Conservation (phyloP, 768 basidiomycete species). For the Panaeolus papilionaceus region DNA sequence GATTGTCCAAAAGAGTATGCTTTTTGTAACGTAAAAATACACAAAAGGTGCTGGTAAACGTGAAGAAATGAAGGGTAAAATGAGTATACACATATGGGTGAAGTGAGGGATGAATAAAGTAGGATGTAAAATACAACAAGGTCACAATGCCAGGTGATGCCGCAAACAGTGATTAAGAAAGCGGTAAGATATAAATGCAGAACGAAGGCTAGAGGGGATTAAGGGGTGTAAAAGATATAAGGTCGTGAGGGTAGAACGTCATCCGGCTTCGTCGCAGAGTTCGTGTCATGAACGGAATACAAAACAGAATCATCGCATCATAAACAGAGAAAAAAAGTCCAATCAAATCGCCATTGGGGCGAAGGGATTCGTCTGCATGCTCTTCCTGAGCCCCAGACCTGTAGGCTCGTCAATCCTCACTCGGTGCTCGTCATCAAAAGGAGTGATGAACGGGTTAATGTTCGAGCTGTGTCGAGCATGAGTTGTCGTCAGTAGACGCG, state of each 20-base stretch:
- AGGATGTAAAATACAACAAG: conserved; percentile 7
- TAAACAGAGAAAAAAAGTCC: conserved; percentile 7
- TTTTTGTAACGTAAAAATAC: conserved; percentile 11
- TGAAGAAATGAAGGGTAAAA: background rate
- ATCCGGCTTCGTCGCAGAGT: conserved; percentile 4
- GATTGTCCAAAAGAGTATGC: background rate
- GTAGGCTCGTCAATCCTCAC: conserved; percentile 35
- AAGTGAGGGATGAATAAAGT: background rate
- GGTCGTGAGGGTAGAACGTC: conserved; percentile 1
- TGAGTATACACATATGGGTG: background rate
- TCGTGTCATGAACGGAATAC: background rate
- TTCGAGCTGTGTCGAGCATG: conserved; percentile 46
- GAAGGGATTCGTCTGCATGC: conserved; percentile 61
- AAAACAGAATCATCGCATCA: background rate
- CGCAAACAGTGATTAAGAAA: conserved; percentile 5
- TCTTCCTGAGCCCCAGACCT: conserved; percentile 44
- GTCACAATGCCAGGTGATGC: conserved; percentile 13
- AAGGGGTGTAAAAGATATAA: background rate
- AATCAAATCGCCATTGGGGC: conserved; percentile 30
- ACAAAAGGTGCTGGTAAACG: background rate
- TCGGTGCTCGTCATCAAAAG: conserved; percentile 76
- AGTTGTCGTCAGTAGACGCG: conserved; percentile 50
- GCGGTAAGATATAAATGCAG: conserved; percentile 6
- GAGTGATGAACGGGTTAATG: conserved; percentile 72
- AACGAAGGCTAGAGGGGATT: conserved; percentile 10